Percentiles rank a stretch among this genome's conserved stretches.
These are phyloP conservation scores for Dioscorea cayenensis DNA, from an alignment of 116 monocot genomes.

Conservation along the genomic window DNA sequence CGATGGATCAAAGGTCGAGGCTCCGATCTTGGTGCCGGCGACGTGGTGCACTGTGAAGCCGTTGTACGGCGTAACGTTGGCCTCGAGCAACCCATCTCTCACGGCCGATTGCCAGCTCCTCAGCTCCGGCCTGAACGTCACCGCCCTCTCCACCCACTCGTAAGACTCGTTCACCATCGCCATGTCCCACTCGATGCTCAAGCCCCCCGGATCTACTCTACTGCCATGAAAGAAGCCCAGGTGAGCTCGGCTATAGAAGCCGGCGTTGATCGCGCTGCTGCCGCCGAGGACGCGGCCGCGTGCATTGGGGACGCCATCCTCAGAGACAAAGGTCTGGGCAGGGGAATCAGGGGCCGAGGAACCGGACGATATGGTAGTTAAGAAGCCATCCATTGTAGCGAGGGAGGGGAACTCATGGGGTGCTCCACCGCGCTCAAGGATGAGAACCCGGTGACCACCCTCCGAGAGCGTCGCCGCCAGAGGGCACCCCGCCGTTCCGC, in stretches of 20 bases:
- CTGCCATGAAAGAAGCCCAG: conserved; percentile 31
- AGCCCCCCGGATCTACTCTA: not conserved
- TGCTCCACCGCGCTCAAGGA: conserved; percentile 73
- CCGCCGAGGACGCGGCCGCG: conserved; percentile 91
- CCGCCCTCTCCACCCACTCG: conserved; percentile 57
- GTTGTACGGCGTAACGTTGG: conserved; percentile 55
- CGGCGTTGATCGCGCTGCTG: conserved; percentile 71
- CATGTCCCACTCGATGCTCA: conserved; percentile 36
- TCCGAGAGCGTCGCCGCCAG: conserved; percentile 80
- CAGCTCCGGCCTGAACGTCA: conserved; percentile 46
- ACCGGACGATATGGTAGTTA: conserved; percentile 39
- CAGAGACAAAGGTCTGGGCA: conserved; percentile 61
- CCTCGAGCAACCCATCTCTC: conserved; percentile 49
- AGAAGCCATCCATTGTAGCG: conserved; percentile 53
- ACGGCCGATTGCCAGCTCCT: conserved; percentile 57
- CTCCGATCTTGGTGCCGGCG: conserved; percentile 69
- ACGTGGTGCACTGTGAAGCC: conserved; percentile 62
- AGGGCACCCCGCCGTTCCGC: conserved; percentile 83
- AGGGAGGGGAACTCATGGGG: conserved; percentile 69
- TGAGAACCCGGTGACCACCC: conserved; percentile 38
- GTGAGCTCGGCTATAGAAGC: conserved; percentile 87
- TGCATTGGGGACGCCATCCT: conserved; percentile 82
- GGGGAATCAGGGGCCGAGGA: conserved; percentile 47
- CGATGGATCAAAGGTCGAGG: conserved; percentile 45
- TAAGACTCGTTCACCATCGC: conserved; percentile 47